phyloP scores from a whole-genome alignment of 306 rosid genomes.

The Psophocarpus tetragonolobus region DNA sequence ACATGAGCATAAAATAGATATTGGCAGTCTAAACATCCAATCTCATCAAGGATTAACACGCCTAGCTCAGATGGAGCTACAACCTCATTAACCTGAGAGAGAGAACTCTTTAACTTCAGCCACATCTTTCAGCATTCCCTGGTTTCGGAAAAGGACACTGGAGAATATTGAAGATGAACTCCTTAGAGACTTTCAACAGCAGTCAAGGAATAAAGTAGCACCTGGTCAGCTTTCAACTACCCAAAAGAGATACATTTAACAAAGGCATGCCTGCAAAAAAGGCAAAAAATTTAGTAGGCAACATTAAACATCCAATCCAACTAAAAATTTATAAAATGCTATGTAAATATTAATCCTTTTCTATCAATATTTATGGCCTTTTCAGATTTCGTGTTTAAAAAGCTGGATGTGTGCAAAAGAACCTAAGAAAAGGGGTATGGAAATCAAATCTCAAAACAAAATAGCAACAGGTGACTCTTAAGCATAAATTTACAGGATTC shows the following conservation, averaged over 20 bases:
- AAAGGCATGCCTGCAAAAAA: constrained; percentile 43
- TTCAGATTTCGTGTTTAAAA: constrained; percentile 9
- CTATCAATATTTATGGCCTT: background rate
- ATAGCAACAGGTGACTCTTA: constrained; percentile 6
- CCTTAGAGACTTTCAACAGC: background rate
- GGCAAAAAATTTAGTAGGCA: constrained; percentile 4
- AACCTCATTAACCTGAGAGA: constrained; percentile 44
- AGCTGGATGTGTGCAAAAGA: background rate
- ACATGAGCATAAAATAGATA: constrained; percentile 38
- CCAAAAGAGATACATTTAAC: background rate
- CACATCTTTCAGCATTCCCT: constrained; percentile 99
- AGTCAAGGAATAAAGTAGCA: constrained; percentile 21
- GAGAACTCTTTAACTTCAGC: constrained; percentile 53
- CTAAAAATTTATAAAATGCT: background rate
- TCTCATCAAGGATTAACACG: constrained; percentile 48
- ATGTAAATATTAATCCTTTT: background rate
- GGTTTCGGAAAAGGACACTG: constrained; percentile 43
- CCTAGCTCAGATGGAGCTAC: constrained; percentile 50
- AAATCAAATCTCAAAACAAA: constrained; percentile 10
- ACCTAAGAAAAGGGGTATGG: background rate
- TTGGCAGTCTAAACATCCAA: constrained; percentile 45
- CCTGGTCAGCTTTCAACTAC: constrained; percentile 31
- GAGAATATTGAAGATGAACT: constrained; percentile 28
- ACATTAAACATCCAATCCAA: constrained; percentile 7
- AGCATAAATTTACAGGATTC: background rate